A percentile compares a stretch with the other conserved stretches of the same genome.
phyloP scores from a whole-genome alignment of 495 filamentous ascomycete genomes.

The Trichoderma reesei region DNA sequence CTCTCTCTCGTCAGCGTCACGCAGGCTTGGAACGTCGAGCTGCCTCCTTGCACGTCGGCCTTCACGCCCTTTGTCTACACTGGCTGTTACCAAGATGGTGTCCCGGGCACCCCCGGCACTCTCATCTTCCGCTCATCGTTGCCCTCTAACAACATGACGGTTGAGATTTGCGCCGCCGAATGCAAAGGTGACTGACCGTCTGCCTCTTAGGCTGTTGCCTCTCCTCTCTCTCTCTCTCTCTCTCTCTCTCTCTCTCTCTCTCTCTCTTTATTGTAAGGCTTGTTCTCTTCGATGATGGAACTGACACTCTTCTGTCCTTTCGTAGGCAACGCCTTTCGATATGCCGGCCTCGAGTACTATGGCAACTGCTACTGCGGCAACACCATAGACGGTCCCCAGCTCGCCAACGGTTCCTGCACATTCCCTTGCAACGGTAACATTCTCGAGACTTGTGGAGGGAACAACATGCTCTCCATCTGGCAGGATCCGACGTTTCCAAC shows the following conservation, averaged over 20 bases:
- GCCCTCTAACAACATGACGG: constrained; percentile 34
- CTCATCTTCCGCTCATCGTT: constrained; percentile 32
- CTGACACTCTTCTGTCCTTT: background rate
- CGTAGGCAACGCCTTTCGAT: constrained; percentile 39
- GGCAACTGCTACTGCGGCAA: constrained; percentile 45
- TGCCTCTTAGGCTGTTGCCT: too few species aligned
- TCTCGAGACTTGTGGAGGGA: constrained; percentile 37
- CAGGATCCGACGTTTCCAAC: constrained; percentile 43
- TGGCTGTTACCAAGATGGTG: constrained; percentile 38
- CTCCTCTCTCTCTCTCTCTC: too few species aligned
- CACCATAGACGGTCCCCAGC: constrained; percentile 27
- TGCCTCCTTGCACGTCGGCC: constrained; percentile 30
- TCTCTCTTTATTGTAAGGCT: background rate
- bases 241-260: too few species aligned
- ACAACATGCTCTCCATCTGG: constrained; percentile 37
- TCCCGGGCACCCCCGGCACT: constrained; percentile 21
- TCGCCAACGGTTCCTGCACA: constrained; percentile 31
- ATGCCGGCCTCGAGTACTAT: constrained; percentile 47
- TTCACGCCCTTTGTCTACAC: constrained; percentile 43
- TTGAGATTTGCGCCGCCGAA: constrained; percentile 40
- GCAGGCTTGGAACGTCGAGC: constrained; percentile 27
- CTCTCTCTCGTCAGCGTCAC: constrained; percentile 22
- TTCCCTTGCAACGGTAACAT: constrained; percentile 38
- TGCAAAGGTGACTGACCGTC: constrained; percentile 41
- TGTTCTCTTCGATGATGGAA: background rate